Evolutionary conservation across 2,329 filamentous ascomycete genomes (phyloP).

Genomic region (Colletotrichum orbiculare): DNA sequence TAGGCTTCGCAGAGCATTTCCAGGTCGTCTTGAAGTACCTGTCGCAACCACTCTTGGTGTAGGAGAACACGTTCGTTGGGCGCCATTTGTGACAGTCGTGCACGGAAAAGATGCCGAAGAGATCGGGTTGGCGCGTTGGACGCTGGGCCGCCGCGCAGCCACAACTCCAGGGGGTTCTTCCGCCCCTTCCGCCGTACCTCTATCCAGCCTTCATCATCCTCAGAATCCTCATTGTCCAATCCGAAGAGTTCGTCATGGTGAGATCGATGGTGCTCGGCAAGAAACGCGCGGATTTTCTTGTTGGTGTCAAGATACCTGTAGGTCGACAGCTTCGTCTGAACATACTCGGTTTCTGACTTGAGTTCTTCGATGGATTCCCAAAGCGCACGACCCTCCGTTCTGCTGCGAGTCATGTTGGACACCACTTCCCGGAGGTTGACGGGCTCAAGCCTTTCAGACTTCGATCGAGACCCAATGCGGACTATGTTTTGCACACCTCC

Average conservation of each 20-base stretch:
- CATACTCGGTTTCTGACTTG: background rate
- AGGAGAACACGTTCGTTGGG: constrained; percentile 17
- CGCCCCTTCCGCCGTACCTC: constrained; percentile 35
- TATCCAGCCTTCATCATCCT: constrained; percentile 42
- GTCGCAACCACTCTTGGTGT: constrained; percentile 34
- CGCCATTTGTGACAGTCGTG: background rate
- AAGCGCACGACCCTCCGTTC: constrained; percentile 47
- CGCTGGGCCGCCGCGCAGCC: constrained; percentile 7
- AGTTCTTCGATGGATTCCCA: constrained; percentile 42
- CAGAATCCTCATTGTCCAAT: background rate
- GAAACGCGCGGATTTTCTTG: background rate
- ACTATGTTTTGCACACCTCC: constrained; percentile 62
- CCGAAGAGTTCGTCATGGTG: constrained; percentile 45
- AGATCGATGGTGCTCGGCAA: background rate
- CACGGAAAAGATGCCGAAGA: constrained; percentile 1
- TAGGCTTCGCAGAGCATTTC: background rate
- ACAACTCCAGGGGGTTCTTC: background rate
- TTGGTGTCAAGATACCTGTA: constrained; percentile 6
- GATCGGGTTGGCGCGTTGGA: background rate
- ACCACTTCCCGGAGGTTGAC: constrained; percentile 61
- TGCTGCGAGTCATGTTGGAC: constrained; percentile 48
- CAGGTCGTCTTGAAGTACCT: constrained; percentile 1
- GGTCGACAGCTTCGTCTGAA: background rate
- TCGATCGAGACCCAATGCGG: constrained; percentile 69
- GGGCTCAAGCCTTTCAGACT: constrained; percentile 61